Conservation (phyloP, 805 yeast genomes). For the Cyberlindnera saturnus region DNA sequence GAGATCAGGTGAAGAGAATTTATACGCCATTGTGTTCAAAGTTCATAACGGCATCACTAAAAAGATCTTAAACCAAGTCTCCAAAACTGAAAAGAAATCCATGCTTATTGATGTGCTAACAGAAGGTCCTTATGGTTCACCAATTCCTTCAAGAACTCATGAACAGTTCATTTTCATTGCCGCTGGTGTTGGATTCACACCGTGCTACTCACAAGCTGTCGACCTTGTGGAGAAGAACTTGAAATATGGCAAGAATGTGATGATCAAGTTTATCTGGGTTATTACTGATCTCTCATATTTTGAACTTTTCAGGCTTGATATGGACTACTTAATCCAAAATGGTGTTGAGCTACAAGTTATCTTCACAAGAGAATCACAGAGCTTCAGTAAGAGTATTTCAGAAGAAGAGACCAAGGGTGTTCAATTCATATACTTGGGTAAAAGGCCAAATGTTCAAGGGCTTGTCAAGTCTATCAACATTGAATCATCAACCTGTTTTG, state of each 20-base stretch:
- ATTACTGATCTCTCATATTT: conserved; percentile 46
- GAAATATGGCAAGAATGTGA: conserved; percentile 11
- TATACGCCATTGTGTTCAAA: conserved; percentile 38
- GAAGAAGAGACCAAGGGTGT: background rate
- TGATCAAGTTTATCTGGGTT: conserved; percentile 55
- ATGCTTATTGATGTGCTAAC: conserved; percentile 34
- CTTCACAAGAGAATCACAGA: conserved; percentile 11
- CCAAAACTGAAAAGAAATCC: conserved; percentile 25
- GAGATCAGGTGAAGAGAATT: conserved; percentile 25
- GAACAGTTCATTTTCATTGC: conserved; percentile 36
- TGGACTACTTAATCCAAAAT: conserved; percentile 27
- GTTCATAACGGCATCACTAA: conserved; percentile 53
- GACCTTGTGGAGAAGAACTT: conserved; percentile 19
- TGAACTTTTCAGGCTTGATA: conserved; percentile 40
- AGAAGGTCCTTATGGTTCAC: conserved; percentile 61
- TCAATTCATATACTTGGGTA: conserved; percentile 2
- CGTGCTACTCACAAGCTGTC: conserved; percentile 38
- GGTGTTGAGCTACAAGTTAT: conserved; percentile 17
- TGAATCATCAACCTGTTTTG: conserved; percentile 39
- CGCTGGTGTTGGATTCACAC: conserved; percentile 50
- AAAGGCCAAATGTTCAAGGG: conserved; percentile 11
- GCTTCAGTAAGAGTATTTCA: background rate
- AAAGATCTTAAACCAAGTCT: conserved; percentile 27
- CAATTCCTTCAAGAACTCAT: conserved; percentile 33
- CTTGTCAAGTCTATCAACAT: conserved; percentile 17